Percentiles rank a stretch among this genome's conserved stretches.
Evolutionary conservation across 345 rosid species (phyloP).

Genomic region (Citrus mangshanensis): DNA sequence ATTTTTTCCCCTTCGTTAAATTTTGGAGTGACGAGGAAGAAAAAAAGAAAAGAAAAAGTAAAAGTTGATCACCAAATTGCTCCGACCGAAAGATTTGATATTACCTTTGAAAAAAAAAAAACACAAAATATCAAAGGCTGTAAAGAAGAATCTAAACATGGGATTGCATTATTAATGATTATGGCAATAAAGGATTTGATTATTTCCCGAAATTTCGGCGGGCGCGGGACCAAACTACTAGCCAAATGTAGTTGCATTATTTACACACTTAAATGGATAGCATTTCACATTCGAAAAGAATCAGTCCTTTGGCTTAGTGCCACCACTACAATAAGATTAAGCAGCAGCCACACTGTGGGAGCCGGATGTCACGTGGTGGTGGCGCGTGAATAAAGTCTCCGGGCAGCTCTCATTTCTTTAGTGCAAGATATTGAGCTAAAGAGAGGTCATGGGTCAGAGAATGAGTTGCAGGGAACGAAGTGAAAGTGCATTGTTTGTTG

Average conservation of each 20-base stretch:
- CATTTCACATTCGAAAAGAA: neutral
- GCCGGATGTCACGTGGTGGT: neutral
- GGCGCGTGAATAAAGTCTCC: conserved; percentile 15
- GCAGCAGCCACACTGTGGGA: neutral
- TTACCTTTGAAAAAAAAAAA: neutral
- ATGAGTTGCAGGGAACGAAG: conserved; percentile 32
- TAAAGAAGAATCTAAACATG: neutral
- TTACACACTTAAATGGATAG: neutral
- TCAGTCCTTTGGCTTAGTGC: conserved; percentile 2
- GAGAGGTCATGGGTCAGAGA: conserved; percentile 32
- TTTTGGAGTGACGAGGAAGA: neutral
- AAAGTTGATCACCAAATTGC: neutral
- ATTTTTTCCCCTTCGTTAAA: neutral
- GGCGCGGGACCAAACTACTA: conserved; percentile 24
- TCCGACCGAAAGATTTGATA: neutral
- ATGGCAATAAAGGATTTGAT: conserved; percentile 10
- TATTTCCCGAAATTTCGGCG: conserved; percentile 25
- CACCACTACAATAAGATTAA: neutral
- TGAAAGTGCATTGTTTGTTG: conserved; percentile 26
- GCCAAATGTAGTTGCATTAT: neutral
- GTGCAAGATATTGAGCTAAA: neutral
- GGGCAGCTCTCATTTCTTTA: neutral
- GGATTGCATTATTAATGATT: neutral
- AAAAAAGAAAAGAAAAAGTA: neutral
- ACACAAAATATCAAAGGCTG: neutral